Conservation (phyloP, 306 rosid species). For the Inga laurina region DNA sequence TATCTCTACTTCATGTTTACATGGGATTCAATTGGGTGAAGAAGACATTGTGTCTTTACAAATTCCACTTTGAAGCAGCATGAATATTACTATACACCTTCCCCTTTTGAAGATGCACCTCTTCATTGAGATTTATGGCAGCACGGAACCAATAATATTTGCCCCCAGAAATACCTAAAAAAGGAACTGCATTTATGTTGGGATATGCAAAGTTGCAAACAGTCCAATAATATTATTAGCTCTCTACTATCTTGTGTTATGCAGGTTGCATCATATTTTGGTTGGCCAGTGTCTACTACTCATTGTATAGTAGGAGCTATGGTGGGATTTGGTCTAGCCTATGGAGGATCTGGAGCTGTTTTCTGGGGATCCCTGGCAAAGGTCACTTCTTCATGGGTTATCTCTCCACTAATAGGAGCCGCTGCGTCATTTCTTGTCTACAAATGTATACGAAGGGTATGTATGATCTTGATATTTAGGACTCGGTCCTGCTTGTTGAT, state of each 20-base stretch:
- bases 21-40: not conserved
- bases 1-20: not conserved
- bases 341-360: constrained; percentile 91
- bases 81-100: not conserved
- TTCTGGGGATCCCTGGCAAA: constrained; percentile 96
- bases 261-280: constrained; percentile 88
- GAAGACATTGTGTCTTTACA: constrained; percentile 12
- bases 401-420: constrained; percentile 93
- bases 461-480: constrained; percentile 51
- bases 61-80: not conserved
- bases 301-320: constrained; percentile 98
- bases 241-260: constrained; percentile 24
- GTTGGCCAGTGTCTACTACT: constrained; percentile 98
- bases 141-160: not conserved
- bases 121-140: not conserved
- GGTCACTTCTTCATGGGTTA: constrained; percentile 88
- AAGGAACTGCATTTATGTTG: not conserved
- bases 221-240: constrained; percentile 19
- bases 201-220: not conserved
- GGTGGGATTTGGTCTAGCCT: constrained; percentile 92
- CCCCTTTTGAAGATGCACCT: not conserved
- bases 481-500: not conserved
- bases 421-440: constrained; percentile 87
- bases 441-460: constrained; percentile 93
- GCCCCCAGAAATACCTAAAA: not conserved